These are phyloP conservation scores for Termitomyces sp. DNA, from an alignment of 768 basidiomycete species.

Conservation along the genomic window DNA sequence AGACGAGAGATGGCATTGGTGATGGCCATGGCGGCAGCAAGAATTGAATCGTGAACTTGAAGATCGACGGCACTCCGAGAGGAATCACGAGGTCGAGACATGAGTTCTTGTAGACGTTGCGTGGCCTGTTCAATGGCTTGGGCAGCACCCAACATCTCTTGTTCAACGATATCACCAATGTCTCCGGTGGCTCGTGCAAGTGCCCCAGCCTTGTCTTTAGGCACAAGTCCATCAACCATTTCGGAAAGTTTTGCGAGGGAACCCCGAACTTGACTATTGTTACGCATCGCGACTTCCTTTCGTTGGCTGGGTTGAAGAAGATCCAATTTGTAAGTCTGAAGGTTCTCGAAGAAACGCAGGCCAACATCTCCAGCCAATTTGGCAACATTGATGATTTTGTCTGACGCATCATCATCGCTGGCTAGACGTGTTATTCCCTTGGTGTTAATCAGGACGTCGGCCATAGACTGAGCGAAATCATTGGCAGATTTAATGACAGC, in stretches of 20 bases:
- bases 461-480: conserved; percentile 88
- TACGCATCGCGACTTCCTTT: conserved; percentile 84
- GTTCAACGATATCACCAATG: conserved; percentile 93
- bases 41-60: conserved; percentile 97
- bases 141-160: conserved; percentile 93
- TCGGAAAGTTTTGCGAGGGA: conserved; percentile 85
- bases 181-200: conserved; percentile 82
- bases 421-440: conserved; percentile 95
- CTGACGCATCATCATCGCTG: conserved; percentile 86
- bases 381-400: conserved; percentile 82
- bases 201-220: conserved; percentile 72
- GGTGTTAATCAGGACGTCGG: conserved; percentile 88
- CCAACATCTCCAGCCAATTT: conserved; percentile 85
- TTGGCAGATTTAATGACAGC: conserved; percentile 98
- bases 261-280: conserved; percentile 79
- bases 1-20: conserved; percentile 92
- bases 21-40: conserved; percentile 90
- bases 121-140: conserved; percentile 93
- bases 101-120: conserved; percentile 83
- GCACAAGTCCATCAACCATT: conserved; percentile 78
- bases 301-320: conserved; percentile 67
- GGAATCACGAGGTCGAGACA: conserved; percentile 84
- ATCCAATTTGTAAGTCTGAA: conserved; percentile 94
- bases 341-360: conserved; percentile 88
- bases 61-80: conserved; percentile 86